Evolutionary conservation across 2,329 filamentous ascomycete species (phyloP).

Genomic region (Nigrospora oryzae): DNA sequence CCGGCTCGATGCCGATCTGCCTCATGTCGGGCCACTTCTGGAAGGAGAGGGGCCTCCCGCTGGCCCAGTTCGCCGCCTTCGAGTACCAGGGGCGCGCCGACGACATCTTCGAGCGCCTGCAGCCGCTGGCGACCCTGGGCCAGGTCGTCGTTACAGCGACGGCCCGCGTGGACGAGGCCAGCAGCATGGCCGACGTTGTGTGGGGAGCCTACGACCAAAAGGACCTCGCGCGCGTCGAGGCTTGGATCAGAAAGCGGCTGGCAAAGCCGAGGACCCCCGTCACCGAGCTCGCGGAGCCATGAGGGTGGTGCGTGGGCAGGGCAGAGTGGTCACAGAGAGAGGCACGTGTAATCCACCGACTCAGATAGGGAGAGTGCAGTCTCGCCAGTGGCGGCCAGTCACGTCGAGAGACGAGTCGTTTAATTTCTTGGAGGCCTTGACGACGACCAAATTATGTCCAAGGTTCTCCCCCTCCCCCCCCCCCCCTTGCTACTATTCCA

Average conservation of each 20-base stretch:
- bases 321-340: too few relatives aligned
- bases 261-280: conserved; percentile 22
- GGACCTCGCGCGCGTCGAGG: conserved; percentile 6
- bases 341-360: too few relatives aligned
- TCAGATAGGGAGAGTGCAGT: too few relatives aligned
- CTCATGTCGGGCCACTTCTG: conserved; percentile 14
- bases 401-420: too few relatives aligned
- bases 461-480: too few relatives aligned
- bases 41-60: conserved; percentile 7
- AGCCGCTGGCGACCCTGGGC: conserved; percentile 6
- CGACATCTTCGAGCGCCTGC: conserved; percentile 8
- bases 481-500: too few relatives aligned
- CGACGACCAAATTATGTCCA: too few relatives aligned
- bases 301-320: too few relatives aligned
- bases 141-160: conserved; percentile 12
- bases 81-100: conserved; percentile 9
- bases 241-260: conserved; percentile 2
- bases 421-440: too few relatives aligned
- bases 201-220: conserved; percentile 10
- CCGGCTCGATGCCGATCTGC: conserved; percentile 15
- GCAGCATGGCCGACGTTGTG: conserved; percentile 13
- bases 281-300: conserved; percentile 9
- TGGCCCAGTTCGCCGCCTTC: conserved; percentile 13
- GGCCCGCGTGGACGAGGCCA: conserved; percentile 7
- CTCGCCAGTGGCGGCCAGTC: too few relatives aligned